A percentile compares a stretch with the other conserved stretches of the same genome.
phyloP scores from a whole-genome alignment of 495 filamentous ascomycete genomes.

The Apodospora peruviana region DNA sequence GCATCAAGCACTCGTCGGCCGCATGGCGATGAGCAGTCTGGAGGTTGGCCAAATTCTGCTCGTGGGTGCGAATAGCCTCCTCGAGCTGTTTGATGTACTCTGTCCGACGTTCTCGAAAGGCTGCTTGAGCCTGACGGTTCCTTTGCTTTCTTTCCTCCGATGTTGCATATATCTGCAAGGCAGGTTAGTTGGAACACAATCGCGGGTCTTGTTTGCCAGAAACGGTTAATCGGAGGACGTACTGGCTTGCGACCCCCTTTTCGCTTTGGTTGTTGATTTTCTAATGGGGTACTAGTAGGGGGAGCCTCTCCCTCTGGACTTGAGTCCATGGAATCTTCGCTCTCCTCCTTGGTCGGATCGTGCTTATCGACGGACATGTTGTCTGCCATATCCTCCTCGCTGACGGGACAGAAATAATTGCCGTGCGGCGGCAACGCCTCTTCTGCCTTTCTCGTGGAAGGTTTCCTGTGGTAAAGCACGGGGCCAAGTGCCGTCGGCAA shows the following conservation, averaged over 20 bases:
- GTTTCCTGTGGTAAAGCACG: not conserved
- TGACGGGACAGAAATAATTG: constrained; percentile 10
- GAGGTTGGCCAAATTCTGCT: constrained; percentile 82
- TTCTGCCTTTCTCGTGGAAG: not conserved
- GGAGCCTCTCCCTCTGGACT: constrained; percentile 46
- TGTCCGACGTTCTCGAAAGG: constrained; percentile 91
- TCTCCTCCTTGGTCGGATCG: constrained; percentile 44
- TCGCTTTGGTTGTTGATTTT: constrained; percentile 62
- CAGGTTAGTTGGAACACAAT: not conserved
- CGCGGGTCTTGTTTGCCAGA: constrained; percentile 3
- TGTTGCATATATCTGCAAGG: constrained; percentile 83
- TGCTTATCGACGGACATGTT: constrained; percentile 58
- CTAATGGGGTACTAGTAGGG: constrained; percentile 28
- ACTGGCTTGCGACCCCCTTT: constrained; percentile 98
- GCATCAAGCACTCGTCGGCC: constrained; percentile 95
- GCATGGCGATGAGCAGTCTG: constrained; percentile 92
- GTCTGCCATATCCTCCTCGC: constrained; percentile 46
- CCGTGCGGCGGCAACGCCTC: constrained; percentile 30
- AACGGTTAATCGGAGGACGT: too few species aligned
- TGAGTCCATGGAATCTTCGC: constrained; percentile 51
- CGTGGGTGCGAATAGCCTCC: constrained; percentile 94
- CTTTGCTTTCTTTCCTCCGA: constrained; percentile 97
- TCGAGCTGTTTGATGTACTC: constrained; percentile 99
- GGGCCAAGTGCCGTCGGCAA: too few species aligned
- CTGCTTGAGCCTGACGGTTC: constrained; percentile 94